phyloP scores from a whole-genome alignment of 2,329 filamentous ascomycete species.

The Colletotrichum horii region DNA sequence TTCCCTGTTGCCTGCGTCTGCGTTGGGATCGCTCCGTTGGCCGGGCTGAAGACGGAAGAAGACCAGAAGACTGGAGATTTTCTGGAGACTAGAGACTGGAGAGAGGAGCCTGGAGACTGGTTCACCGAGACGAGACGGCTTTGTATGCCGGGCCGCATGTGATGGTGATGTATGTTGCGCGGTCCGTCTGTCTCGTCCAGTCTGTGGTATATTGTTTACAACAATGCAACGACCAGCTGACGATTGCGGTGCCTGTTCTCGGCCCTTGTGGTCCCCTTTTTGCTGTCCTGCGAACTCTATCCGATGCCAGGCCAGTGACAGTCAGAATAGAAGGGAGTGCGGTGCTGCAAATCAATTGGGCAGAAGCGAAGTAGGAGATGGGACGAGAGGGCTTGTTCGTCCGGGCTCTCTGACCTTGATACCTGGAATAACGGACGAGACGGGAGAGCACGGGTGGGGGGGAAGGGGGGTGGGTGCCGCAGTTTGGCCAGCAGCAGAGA shows the following conservation, averaged over 20 bases:
- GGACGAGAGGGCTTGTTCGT: conserved; percentile 18
- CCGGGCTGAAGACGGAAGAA: neutral
- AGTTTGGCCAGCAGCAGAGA: neutral
- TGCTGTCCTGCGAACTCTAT: neutral
- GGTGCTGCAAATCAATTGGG: neutral
- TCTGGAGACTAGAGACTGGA: neutral
- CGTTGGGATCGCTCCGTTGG: neutral
- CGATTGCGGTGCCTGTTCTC: neutral
- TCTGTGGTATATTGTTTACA: conserved; percentile 14
- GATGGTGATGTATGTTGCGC: neutral
- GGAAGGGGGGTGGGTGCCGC: neutral
- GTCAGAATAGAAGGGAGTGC: neutral
- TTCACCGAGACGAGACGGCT: neutral
- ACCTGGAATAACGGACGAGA: neutral
- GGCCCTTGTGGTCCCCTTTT: neutral
- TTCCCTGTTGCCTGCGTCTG: neutral
- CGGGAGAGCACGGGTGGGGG: neutral
- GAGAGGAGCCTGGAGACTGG: neutral
- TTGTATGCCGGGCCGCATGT: neutral
- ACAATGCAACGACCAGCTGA: neutral
- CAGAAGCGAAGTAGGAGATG: conserved; percentile 7
- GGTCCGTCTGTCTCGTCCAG: conserved; percentile 3
- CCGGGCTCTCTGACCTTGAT: conserved; percentile 12
- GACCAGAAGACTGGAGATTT: neutral
- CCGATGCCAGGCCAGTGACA: conserved; percentile 8